Evolutionary conservation across 805 yeast species (phyloP).

Genomic region (Yarrowia divulgata): DNA sequence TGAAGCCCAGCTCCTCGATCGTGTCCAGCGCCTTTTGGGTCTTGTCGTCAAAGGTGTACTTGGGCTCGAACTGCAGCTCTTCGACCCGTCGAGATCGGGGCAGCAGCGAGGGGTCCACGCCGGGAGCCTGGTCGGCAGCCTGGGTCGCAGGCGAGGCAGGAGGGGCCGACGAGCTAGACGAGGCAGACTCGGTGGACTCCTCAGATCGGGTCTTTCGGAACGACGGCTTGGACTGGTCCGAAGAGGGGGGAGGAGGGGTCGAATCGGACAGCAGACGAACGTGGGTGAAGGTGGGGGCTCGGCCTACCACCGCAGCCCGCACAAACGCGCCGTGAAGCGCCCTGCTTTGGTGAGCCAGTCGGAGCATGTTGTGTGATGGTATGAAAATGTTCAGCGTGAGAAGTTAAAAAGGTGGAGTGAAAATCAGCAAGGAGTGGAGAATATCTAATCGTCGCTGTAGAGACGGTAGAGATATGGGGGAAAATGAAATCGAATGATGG

Average conservation of each 20-base stretch:
- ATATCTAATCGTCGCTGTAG: not conserved
- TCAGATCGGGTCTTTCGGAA: slow-evolving; percentile 4
- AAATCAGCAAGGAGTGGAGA: not conserved
- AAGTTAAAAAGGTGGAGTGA: not conserved
- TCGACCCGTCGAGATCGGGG: slow-evolving; percentile 17
- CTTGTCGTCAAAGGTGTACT: not conserved
- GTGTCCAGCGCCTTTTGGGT: slow-evolving; percentile 30
- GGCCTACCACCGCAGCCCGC: not conserved
- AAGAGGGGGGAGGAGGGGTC: not conserved
- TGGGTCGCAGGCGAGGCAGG: not conserved
- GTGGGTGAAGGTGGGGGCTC: not conserved
- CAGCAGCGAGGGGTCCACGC: not conserved
- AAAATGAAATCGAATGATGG: not conserved
- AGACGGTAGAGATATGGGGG: not conserved
- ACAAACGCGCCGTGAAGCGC: not conserved
- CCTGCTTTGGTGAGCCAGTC: slow-evolving; percentile 35
- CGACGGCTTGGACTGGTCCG: slow-evolving; percentile 1
- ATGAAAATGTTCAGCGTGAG: slow-evolving; percentile 13
- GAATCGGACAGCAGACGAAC: slow-evolving; percentile 14
- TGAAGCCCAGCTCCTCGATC: slow-evolving; percentile 28
- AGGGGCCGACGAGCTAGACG: not conserved
- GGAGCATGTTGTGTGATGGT: slow-evolving; percentile 27
- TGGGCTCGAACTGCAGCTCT: slow-evolving; percentile 15
- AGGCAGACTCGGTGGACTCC: not conserved
- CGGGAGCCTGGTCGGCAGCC: not conserved